These are phyloP conservation scores for Nannochloropsis salina DNA, from an alignment of 108 stramenopile genomes.

Conservation along the genomic window DNA sequence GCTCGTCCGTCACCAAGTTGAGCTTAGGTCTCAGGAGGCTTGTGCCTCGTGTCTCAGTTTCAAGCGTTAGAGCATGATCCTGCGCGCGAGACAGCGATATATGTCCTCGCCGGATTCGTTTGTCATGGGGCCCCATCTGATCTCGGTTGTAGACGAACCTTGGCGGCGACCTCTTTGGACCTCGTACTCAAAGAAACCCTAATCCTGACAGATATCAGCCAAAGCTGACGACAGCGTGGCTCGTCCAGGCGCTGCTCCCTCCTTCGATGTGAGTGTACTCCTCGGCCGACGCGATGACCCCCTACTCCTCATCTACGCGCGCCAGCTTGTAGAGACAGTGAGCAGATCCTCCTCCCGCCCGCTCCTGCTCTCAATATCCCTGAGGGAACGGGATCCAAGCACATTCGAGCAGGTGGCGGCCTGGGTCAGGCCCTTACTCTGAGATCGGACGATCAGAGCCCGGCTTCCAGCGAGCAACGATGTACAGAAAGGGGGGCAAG, in stretches of 20 bases:
- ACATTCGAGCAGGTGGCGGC: background rate
- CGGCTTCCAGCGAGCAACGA: too few relatives aligned
- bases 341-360: conserved; percentile 18
- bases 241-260: background rate
- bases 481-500: too few relatives aligned
- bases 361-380: conserved; percentile 18
- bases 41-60: too few relatives aligned
- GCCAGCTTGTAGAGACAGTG: conserved; percentile 24
- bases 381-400: conserved; percentile 21
- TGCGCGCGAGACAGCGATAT: too few relatives aligned
- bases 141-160: too few relatives aligned
- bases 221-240: background rate
- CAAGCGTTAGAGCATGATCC: too few relatives aligned
- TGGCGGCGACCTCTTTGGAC: too few relatives aligned
- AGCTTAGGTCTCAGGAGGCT: too few relatives aligned
- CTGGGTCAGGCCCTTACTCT: background rate
- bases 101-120: too few relatives aligned
- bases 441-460: background rate
- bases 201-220: conserved; percentile 13
- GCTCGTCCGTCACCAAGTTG: background rate
- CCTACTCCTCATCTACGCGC: conserved; percentile 27
- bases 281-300: conserved; percentile 36
- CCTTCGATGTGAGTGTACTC: conserved; percentile 23
- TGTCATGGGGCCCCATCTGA: too few relatives aligned
- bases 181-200: too few relatives aligned